Evolutionary conservation across 495 filamentous ascomycete genomes (phyloP).

Genomic region (Xylaria castorea): DNA sequence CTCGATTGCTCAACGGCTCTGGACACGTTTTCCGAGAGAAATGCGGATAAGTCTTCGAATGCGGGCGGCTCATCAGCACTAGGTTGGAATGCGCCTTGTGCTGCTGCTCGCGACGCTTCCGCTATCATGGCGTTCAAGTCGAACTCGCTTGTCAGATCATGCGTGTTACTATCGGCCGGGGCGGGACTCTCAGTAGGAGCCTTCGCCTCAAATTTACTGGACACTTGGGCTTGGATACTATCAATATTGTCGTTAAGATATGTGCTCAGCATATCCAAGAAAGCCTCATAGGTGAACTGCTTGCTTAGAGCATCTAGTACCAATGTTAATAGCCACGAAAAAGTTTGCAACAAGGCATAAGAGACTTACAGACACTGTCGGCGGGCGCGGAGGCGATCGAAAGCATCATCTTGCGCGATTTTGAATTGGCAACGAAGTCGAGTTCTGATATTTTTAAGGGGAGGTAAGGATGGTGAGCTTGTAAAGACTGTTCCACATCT

Average conservation of each 20-base stretch:
- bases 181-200: slow-evolving; percentile 42
- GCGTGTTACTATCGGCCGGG: slow-evolving; percentile 25
- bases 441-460: slow-evolving; percentile 72
- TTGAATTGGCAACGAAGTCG: slow-evolving; percentile 72
- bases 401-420: slow-evolving; percentile 71
- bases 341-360: not conserved
- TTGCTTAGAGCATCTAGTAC: slow-evolving; percentile 63
- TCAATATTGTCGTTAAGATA: slow-evolving; percentile 81
- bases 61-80: slow-evolving; percentile 26
- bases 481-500: slow-evolving; percentile 68
- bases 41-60: slow-evolving; percentile 41
- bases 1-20: slow-evolving; percentile 43
- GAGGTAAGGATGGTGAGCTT: slow-evolving; percentile 68
- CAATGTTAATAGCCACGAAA: slow-evolving; percentile 34
- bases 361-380: slow-evolving; percentile 60
- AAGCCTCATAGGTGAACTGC: slow-evolving; percentile 82
- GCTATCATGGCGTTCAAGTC: slow-evolving; percentile 44
- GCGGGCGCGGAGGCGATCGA: slow-evolving; percentile 66
- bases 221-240: slow-evolving; percentile 61
- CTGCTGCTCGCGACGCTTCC: slow-evolving; percentile 41
- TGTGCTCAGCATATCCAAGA: slow-evolving; percentile 72
- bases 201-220: slow-evolving; percentile 49
- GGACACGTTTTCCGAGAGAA: slow-evolving; percentile 42
- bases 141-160: slow-evolving; percentile 31
- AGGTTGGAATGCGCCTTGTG: slow-evolving; percentile 34